These are phyloP conservation scores for Circinella umbellata DNA, from an alignment of 371 early-diverging fungal species.

Conservation along the genomic window DNA sequence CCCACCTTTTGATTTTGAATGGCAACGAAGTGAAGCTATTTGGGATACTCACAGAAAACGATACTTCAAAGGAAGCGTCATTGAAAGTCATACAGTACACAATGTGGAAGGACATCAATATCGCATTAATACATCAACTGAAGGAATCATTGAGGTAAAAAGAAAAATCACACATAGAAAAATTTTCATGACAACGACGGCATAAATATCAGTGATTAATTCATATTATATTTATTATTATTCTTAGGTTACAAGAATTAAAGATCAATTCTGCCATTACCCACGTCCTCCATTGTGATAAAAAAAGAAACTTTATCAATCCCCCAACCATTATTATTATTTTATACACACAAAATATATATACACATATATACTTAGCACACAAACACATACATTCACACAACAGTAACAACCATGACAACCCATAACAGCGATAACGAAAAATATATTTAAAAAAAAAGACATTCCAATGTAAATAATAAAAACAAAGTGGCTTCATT, in stretches of 20 bases:
- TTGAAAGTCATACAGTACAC: conserved; percentile 53
- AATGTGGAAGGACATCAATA: conserved; percentile 45
- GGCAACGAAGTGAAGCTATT: conserved; percentile 52
- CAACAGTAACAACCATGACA: too few species aligned
- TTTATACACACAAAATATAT: neutral
- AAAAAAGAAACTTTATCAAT: neutral
- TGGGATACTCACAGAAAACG: conserved; percentile 42
- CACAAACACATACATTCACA: too few species aligned
- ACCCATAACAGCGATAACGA: too few species aligned
- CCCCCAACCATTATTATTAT: neutral
- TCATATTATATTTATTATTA: neutral
- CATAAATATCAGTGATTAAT: too few species aligned
- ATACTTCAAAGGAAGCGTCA: conserved; percentile 47
- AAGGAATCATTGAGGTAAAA: conserved; percentile 56
- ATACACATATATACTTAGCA: neutral
- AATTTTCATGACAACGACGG: too few species aligned
- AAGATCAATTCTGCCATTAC: conserved; percentile 52
- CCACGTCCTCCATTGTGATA: conserved; percentile 26
- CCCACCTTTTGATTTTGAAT: conserved; percentile 61
- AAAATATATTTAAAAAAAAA: too few species aligned
- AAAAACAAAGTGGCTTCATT: neutral
- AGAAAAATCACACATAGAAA: too few species aligned
- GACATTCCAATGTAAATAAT: conserved; percentile 11
- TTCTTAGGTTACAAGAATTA: conserved; percentile 44
- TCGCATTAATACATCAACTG: conserved; percentile 49